A percentile compares a stretch with the other conserved stretches of the same genome.
phyloP scores from a whole-genome alignment of 352 stramenopile species.

The Globisporangium irregulare region DNA sequence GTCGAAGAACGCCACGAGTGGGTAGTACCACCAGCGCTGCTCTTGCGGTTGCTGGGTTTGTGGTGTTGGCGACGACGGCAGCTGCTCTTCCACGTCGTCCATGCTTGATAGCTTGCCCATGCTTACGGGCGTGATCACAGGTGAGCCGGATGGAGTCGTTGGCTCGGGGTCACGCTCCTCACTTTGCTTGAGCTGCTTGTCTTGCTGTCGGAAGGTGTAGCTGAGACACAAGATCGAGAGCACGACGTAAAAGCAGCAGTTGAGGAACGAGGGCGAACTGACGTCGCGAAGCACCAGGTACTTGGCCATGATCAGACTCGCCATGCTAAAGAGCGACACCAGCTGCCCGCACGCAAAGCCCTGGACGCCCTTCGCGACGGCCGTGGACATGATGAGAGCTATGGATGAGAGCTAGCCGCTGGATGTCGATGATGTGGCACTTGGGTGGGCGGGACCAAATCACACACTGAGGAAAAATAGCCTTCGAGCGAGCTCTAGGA shows the following conservation, averaged over 20 bases:
- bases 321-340: constrained; percentile 40
- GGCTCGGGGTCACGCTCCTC: background rate
- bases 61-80: too few relatives aligned
- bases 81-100: too few relatives aligned
- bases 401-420: background rate
- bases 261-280: constrained; percentile 32
- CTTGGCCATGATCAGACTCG: constrained; percentile 36
- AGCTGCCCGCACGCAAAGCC: constrained; percentile 39
- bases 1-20: constrained; percentile 38
- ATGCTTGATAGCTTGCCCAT: background rate
- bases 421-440: background rate
- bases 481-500: too few relatives aligned
- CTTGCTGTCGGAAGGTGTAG: constrained; percentile 7
- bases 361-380: constrained; percentile 8
- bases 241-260: constrained; percentile 38
- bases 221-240: constrained; percentile 24
- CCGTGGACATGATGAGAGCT: background rate
- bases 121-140: constrained; percentile 8
- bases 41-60: background rate
- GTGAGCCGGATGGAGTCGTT: constrained; percentile 7
- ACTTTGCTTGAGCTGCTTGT: background rate
- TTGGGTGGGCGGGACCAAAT: background rate
- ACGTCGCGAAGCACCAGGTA: constrained; percentile 28
- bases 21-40: constrained; percentile 33
- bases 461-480: background rate